Percentiles rank a stretch among this genome's conserved stretches.
phyloP scores from a whole-genome alignment of 108 stramenopile genomes.

The Aurantiochytrium sp. region DNA sequence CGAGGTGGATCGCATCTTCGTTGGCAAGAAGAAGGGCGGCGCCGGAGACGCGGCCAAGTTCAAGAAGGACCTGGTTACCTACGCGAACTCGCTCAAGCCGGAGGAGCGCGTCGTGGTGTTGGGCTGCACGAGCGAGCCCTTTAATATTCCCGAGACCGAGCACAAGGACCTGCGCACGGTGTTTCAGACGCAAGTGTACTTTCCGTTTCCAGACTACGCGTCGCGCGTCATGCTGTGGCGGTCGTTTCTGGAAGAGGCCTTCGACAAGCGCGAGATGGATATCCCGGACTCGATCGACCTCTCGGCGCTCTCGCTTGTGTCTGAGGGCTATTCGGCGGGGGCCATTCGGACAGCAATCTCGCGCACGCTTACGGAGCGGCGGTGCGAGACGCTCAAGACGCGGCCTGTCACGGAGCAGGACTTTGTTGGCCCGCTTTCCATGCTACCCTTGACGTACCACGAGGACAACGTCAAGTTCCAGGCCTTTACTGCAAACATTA shows the following conservation, averaged over 20 bases:
- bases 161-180: constrained; percentile 49
- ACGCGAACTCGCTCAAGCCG: constrained; percentile 66
- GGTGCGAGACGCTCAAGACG: constrained; percentile 44
- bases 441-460: constrained; percentile 18
- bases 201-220: constrained; percentile 67
- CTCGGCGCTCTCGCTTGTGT: constrained; percentile 62
- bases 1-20: constrained; percentile 37
- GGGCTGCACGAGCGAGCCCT: constrained; percentile 65
- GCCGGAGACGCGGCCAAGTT: constrained; percentile 56
- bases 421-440: constrained; percentile 31
- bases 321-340: constrained; percentile 69
- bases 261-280: background rate
- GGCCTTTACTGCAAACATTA: constrained; percentile 26
- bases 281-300: constrained; percentile 51
- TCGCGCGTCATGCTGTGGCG: constrained; percentile 65
- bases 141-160: constrained; percentile 59
- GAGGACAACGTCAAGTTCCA: constrained; percentile 29
- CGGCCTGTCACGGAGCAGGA: constrained; percentile 32
- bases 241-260: constrained; percentile 44
- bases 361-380: constrained; percentile 52
- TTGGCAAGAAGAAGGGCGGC: constrained; percentile 43
- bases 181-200: constrained; percentile 69
- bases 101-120: constrained; percentile 71
- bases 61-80: constrained; percentile 69
- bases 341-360: constrained; percentile 53